These are phyloP conservation scores for Starmerella vaccinii DNA, from an alignment of 805 yeast genomes.

Conservation along the genomic window DNA sequence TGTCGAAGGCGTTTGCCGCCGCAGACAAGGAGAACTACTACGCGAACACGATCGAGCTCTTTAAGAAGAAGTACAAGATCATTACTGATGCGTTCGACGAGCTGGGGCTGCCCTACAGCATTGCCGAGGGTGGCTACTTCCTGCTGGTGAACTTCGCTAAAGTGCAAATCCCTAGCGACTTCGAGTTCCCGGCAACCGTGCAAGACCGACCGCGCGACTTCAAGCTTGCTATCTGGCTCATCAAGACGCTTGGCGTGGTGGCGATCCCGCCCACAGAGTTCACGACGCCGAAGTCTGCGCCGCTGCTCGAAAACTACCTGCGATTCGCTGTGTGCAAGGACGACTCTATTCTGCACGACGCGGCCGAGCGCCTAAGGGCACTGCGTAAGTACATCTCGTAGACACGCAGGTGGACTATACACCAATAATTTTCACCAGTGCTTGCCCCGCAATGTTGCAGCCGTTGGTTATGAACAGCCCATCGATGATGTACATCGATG, in stretches of 20 bases:
- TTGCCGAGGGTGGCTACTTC: constrained; percentile 90
- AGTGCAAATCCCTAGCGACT: constrained; percentile 66
- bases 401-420: too few species aligned
- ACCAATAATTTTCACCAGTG: too few species aligned
- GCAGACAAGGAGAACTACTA: constrained; percentile 61
- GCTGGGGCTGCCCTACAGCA: constrained; percentile 77
- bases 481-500: too few species aligned
- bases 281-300: constrained; percentile 57
- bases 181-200: constrained; percentile 62
- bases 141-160: constrained; percentile 78
- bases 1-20: constrained; percentile 59
- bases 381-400: constrained; percentile 51
- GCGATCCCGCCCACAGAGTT: constrained; percentile 98
- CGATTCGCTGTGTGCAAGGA: constrained; percentile 97
- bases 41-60: constrained; percentile 55
- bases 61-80: constrained; percentile 59
- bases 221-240: constrained; percentile 83
- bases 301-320: constrained; percentile 69
- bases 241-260: constrained; percentile 85
- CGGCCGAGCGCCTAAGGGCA: constrained; percentile 62
- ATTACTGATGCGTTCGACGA: constrained; percentile 75
- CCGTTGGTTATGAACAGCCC: too few species aligned
- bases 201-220: constrained; percentile 68
- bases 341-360: constrained; percentile 66
- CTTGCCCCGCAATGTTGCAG: too few species aligned